Percentiles rank a stretch among this genome's conserved stretches.
Evolutionary conservation across 768 basidiomycete genomes (phyloP).

Genomic region (Russula compacta): DNA sequence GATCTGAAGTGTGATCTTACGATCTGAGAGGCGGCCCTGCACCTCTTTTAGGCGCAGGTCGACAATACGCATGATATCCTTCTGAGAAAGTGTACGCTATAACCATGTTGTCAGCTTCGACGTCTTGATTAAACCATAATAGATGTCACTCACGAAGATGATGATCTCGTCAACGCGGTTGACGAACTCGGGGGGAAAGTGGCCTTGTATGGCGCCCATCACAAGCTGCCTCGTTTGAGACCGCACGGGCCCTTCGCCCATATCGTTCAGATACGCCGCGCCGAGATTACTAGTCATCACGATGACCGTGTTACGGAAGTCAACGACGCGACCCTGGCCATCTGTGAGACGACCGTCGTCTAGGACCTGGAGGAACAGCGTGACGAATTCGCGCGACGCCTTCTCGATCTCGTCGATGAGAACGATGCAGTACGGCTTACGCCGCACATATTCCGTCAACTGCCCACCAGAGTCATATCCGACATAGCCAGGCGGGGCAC

Average conservation of each 20-base stretch:
- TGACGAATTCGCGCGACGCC: slow-evolving; percentile 61
- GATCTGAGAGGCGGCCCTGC: slow-evolving; percentile 64
- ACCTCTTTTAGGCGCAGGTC: slow-evolving; percentile 83
- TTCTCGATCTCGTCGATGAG: slow-evolving; percentile 90
- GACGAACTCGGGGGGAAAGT: slow-evolving; percentile 90
- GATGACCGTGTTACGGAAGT: slow-evolving; percentile 87
- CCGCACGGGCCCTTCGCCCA: slow-evolving; percentile 61
- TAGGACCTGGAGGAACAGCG: slow-evolving; percentile 72
- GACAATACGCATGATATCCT: slow-evolving; percentile 77
- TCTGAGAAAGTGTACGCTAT: slow-evolving; percentile 70
- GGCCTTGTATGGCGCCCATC: slow-evolving; percentile 66
- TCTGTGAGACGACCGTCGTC: slow-evolving; percentile 91
- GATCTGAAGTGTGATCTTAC: slow-evolving; percentile 74
- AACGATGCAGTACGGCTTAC: slow-evolving; percentile 83
- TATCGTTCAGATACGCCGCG: slow-evolving; percentile 64
- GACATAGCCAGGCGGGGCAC: slow-evolving; percentile 81
- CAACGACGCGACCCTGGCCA: slow-evolving; percentile 81
- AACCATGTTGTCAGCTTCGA: slow-evolving; percentile 27
- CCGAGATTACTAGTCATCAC: slow-evolving; percentile 94
- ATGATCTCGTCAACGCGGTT: slow-evolving; percentile 85
- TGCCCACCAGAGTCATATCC: slow-evolving; percentile 88
- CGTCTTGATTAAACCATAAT: slow-evolving; percentile 2
- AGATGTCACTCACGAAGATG: slow-evolving; percentile 44
- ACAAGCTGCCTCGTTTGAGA: slow-evolving; percentile 55
- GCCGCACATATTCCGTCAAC: slow-evolving; percentile 85